Conservation (phyloP, 192 early-diverging fungal species). For the Linnemannia zychae region DNA sequence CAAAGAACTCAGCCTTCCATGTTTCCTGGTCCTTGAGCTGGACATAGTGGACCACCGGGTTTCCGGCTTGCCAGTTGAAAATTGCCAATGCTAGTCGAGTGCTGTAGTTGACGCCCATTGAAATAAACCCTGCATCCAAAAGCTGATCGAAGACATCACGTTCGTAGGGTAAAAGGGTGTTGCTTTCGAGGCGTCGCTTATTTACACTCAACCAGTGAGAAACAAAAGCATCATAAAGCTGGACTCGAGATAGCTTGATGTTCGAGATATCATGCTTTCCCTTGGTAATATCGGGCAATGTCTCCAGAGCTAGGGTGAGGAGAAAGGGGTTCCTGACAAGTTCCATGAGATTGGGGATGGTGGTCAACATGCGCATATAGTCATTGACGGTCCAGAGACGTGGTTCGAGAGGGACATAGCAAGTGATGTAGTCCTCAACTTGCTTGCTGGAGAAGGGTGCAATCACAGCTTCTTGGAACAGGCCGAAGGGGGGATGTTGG, state of each 20-base stretch:
- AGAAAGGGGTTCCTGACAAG: slow-evolving; percentile 3
- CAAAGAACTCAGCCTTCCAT: not conserved
- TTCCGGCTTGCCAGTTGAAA: not conserved
- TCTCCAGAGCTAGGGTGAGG: not conserved
- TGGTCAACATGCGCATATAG: not conserved
- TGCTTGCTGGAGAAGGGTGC: not conserved
- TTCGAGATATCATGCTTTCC: not conserved
- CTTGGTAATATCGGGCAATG: not conserved
- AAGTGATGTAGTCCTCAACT: not conserved
- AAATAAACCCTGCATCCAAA: not conserved
- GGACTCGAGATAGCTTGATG: not conserved
- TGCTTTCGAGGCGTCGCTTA: not conserved
- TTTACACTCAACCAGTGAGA: not conserved
- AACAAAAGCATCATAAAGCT: not conserved
- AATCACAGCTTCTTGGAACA: not conserved
- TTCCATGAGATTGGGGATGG: not conserved
- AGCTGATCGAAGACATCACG: not conserved
- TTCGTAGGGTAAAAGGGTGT: no score
- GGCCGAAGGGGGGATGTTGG: no score
- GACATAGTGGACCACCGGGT: not conserved
- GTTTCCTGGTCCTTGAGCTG: not conserved
- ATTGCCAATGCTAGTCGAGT: not conserved
- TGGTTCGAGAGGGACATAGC: not conserved
- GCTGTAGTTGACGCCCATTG: no score
- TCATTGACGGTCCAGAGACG: not conserved